A percentile compares a stretch with the other conserved stretches of the same genome.
Evolutionary conservation across 2,329 filamentous ascomycete genomes (phyloP).

Genomic region (Diaporthe citriasiana): DNA sequence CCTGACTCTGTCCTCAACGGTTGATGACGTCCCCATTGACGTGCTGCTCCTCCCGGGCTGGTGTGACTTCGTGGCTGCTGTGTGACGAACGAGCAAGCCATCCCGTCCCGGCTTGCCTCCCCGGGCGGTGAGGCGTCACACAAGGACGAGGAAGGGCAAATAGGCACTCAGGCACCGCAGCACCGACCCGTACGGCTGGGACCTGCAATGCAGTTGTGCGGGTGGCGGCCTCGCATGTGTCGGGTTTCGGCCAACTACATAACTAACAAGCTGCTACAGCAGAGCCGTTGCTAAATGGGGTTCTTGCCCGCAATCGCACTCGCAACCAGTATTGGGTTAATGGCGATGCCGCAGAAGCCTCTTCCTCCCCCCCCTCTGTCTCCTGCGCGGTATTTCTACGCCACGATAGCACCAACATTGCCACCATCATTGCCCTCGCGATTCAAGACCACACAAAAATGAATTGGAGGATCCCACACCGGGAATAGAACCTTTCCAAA

Average conservation of each 20-base stretch:
- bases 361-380: neutral
- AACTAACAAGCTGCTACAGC: neutral
- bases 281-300: neutral
- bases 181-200: conserved; percentile 13
- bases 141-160: neutral
- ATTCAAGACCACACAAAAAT: neutral
- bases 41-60: neutral
- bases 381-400: too few species aligned
- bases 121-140: neutral
- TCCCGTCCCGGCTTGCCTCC: neutral
- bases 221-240: neutral
- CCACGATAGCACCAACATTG: neutral
- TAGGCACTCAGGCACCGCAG: neutral
- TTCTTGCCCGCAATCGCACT: neutral
- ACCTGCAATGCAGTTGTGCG: conserved; percentile 22
- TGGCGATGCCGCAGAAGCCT: neutral
- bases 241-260: neutral
- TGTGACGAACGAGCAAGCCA: conserved; percentile 20
- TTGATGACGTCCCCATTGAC: conserved; percentile 7
- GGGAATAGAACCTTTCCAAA: neutral
- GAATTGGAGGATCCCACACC: neutral
- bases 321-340: neutral
- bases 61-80: conserved; percentile 2
- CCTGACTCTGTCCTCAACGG: conserved; percentile 4
- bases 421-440: neutral